phyloP scores from a whole-genome alignment of 352 stramenopile genomes.

The Globisporangium yorkense region DNA sequence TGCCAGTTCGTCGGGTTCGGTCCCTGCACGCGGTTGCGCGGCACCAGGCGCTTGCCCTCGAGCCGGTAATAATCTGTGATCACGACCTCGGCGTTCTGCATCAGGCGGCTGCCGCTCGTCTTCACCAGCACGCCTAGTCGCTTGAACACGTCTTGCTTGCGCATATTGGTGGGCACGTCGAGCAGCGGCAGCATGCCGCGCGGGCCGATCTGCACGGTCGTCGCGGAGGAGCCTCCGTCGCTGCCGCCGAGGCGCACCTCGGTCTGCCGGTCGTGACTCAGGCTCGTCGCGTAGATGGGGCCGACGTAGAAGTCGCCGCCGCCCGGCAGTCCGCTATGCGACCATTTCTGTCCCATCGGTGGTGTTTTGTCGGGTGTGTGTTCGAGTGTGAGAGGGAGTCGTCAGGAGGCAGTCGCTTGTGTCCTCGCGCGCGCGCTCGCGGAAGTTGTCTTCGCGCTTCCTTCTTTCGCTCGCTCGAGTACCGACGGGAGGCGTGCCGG shows the following conservation, averaged over 20 bases:
- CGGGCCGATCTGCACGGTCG: constrained; percentile 63
- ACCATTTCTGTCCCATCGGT: constrained; percentile 57
- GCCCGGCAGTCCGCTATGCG: constrained; percentile 48
- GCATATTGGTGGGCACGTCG: constrained; percentile 37
- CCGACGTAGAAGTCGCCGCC: constrained; percentile 78
- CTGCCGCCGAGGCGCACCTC: constrained; percentile 61
- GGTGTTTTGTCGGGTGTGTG: constrained; percentile 1
- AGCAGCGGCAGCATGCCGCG: constrained; percentile 63
- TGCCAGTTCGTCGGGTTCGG: constrained; percentile 56
- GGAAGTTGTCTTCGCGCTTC: neutral
- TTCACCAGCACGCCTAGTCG: constrained; percentile 76
- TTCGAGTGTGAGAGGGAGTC: neutral
- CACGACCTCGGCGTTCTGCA: constrained; percentile 80
- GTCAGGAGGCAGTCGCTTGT: neutral
- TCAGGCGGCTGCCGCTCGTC: constrained; percentile 77
- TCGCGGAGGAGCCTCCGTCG: constrained; percentile 23
- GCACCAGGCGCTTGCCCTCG: constrained; percentile 72
- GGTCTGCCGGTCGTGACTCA: constrained; percentile 83
- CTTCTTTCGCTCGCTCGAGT: neutral
- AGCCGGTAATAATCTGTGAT: constrained; percentile 76
- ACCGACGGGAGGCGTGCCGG: neutral
- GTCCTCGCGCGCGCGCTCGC: neutral
- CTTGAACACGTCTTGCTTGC: constrained; percentile 74
- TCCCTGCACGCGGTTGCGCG: constrained; percentile 63
- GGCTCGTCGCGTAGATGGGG: constrained; percentile 76